phyloP scores from a whole-genome alignment of 1,284 basidiomycete genomes.

The Fomitopsis schrenkii region DNA sequence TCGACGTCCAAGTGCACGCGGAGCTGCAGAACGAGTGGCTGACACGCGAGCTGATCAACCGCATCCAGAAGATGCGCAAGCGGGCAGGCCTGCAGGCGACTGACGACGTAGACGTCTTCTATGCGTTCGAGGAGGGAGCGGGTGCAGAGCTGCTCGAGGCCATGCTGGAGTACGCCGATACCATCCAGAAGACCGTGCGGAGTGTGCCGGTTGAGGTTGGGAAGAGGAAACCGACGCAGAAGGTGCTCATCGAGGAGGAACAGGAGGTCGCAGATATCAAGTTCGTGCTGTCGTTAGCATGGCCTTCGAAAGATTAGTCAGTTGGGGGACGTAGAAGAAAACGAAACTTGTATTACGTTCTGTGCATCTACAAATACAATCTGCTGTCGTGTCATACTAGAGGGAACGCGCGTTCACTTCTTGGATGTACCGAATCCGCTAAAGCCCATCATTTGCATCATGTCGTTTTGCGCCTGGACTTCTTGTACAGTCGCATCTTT shows the following conservation, averaged over 20 bases:
- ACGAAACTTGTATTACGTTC: slow-evolving; percentile 31
- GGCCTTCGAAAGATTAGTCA: slow-evolving; percentile 22
- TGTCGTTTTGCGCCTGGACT: slow-evolving; percentile 51
- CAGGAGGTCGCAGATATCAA: slow-evolving; percentile 85
- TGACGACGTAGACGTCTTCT: slow-evolving; percentile 92
- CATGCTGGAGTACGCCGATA: slow-evolving; percentile 65
- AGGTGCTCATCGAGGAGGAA: slow-evolving; percentile 77
- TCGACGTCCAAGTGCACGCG: slow-evolving; percentile 85
- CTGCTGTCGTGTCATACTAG: slow-evolving; percentile 3
- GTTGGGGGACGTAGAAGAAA: slow-evolving; percentile 11
- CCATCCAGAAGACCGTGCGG: slow-evolving; percentile 77
- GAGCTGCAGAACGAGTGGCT: slow-evolving; percentile 89
- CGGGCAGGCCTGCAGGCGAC: slow-evolving; percentile 93
- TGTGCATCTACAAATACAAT: slow-evolving; percentile 28
- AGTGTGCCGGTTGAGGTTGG: slow-evolving; percentile 63
- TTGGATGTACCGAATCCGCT: slow-evolving; percentile 84
- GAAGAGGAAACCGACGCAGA: slow-evolving; percentile 43
- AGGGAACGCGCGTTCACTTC: slow-evolving; percentile 40
- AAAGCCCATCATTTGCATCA: slow-evolving; percentile 91
- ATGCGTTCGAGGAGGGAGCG: slow-evolving; percentile 72
- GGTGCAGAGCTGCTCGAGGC: slow-evolving; percentile 71
- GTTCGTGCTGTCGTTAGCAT: slow-evolving; percentile 68
- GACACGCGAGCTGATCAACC: slow-evolving; percentile 88
- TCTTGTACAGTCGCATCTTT: slow-evolving; percentile 42
- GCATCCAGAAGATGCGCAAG: slow-evolving; percentile 95